These are phyloP conservation scores for Starmerella floris DNA, from an alignment of 805 yeast species.

Conservation along the genomic window DNA sequence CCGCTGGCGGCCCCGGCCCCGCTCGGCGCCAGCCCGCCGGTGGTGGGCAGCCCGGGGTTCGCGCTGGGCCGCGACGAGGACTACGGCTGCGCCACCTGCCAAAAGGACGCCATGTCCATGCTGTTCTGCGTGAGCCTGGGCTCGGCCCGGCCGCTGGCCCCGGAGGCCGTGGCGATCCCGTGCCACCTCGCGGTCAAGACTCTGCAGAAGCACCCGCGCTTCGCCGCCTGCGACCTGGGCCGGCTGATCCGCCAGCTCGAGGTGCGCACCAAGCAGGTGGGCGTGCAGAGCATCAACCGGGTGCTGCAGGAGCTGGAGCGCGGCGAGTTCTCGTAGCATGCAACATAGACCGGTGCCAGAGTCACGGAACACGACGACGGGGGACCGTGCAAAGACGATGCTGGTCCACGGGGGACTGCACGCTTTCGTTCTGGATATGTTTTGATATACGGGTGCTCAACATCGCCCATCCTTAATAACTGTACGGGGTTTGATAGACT, in stretches of 20 bases:
- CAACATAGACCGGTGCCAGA: no score
- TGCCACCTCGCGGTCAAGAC: constrained; percentile 77
- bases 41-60: neutral
- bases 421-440: no score
- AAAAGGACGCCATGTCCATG: constrained; percentile 57
- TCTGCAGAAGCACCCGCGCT: constrained; percentile 46
- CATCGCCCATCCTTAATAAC: no score
- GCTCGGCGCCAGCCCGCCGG: neutral
- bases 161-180: constrained; percentile 41
- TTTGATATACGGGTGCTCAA: no score
- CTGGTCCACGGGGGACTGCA: no score
- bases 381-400: no score
- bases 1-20: neutral
- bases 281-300: constrained; percentile 23
- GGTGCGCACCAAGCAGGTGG: constrained; percentile 18
- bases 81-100: constrained; percentile 36
- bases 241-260: constrained; percentile 17
- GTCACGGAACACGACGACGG: neutral
- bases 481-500: no score
- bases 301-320: constrained; percentile 19
- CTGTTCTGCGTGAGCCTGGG: constrained; percentile 51
- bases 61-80: constrained; percentile 28
- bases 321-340: constrained; percentile 1
- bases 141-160: constrained; percentile 13
- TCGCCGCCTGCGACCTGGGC: constrained; percentile 21